Evolutionary conservation across 768 basidiomycete genomes (phyloP), one percentile per base, ranked within the genome.

Genomic region (Mycena vulgaris): DNA sequence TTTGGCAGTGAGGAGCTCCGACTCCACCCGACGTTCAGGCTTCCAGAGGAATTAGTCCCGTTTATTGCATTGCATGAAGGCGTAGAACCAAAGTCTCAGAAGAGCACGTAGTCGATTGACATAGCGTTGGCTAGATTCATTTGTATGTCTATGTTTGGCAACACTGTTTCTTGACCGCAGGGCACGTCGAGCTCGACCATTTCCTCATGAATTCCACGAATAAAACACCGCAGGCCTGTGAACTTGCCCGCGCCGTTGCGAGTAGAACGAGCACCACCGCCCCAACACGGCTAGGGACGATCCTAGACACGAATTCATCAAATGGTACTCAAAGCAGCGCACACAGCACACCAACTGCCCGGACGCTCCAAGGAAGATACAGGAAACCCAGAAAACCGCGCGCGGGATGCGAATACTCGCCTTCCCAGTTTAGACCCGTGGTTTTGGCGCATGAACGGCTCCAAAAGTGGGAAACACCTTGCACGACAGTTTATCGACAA

Each of bases 341-440:
- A 55, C 10, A 28, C 25, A n/a, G n/a, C n/a, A n/a, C 53, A 7
- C 58, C 40, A 27, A 59, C 58, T 5, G 40, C 59, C 19, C 21
- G 19, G 30, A n/a, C 30, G 31, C n/a, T 60, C 5, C 59, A 60
- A 48, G 45, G 45, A 2, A 47, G 59, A 47, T 60, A 48, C 19
- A 60, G 59, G n/a, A 60, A 60, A 60, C 59, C 45, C 2, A 21
- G 59, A 17, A 60, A 60, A 35, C 59, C 59, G 13, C 42, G 45
- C 2, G 27, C 45, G 17, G 59, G 59, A 4, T 60, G 45, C 16
- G 59, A 60, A 30, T 60, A 60, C 28, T 60, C 59, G 1, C 59
- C 58, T 14, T 59, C 58, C 7, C 27, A 19, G 9, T 45, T 45
- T 31, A 23, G 40, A 19, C 58, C 42, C 16, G 4, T 42, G 42